phyloP scores from a whole-genome alignment of 169 alveolate genomes.

The Plasmodium vivax region DNA sequence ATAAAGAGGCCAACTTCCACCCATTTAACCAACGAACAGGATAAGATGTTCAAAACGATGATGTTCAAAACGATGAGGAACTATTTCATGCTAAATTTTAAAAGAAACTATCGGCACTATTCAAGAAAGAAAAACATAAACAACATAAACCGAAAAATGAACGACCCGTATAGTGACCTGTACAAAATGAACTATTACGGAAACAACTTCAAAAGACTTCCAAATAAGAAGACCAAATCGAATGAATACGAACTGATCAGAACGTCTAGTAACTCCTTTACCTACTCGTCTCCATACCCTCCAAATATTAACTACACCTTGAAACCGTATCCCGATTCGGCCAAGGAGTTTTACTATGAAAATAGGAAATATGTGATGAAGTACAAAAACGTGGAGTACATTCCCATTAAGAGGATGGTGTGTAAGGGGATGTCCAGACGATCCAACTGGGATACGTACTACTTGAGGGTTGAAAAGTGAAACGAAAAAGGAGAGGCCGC shows the following conservation, averaged over 20 bases:
- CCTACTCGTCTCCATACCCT: constrained; percentile 82
- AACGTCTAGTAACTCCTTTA: constrained; percentile 77
- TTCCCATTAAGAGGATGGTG: constrained; percentile 76
- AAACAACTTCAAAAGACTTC: constrained; percentile 65
- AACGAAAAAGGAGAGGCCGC: neutral
- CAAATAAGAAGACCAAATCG: constrained; percentile 80
- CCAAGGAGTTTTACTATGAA: constrained; percentile 76
- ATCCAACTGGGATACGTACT: constrained; percentile 66
- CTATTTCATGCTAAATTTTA: constrained; percentile 24
- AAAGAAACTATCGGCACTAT: constrained; percentile 66
- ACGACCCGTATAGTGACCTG: constrained; percentile 71
- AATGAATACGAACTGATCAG: constrained; percentile 77
- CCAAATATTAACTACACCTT: constrained; percentile 83
- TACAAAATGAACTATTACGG: constrained; percentile 53
- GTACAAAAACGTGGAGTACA: constrained; percentile 83
- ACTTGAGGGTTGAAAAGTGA: constrained; percentile 37
- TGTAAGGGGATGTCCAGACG: constrained; percentile 46
- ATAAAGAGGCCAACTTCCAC: neutral
- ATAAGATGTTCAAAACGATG: constrained; percentile 13
- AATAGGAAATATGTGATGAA: constrained; percentile 79
- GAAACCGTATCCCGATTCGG: constrained; percentile 80
- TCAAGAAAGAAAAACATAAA: constrained; percentile 69
- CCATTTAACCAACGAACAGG: neutral
- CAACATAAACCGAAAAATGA: constrained; percentile 37
- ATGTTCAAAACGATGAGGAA: constrained; percentile 16